Evolutionary conservation across 331 rosid genomes (phyloP), one percentile per base, ranked within the genome.

Genomic region (Prunus yedoensis): DNA sequence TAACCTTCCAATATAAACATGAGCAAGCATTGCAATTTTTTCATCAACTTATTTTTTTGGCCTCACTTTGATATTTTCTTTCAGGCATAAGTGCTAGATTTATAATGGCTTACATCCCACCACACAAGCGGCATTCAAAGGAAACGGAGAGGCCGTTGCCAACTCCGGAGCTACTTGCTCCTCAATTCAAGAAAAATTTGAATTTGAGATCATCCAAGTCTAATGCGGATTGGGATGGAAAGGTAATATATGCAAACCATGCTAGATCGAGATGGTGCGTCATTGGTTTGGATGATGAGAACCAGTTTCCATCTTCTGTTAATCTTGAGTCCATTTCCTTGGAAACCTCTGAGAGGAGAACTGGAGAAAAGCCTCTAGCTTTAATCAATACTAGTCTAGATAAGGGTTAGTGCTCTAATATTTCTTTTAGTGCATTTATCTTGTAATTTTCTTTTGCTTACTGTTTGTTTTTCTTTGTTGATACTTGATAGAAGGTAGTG

Each of bases 71-170:
- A 58, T 59, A 0, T 3, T 25, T 58, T 73, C 10, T 11, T 11
- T 60, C 16, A 43, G 46, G 45, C 3, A 0, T 23, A 73, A 58
- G 46, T 59, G 56, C n/a, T 18, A 16, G 18, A 5, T 11, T 32
- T 50, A 5, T 6, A 6, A 89, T 86, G 93, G 85, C 91, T 27
- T 89, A 89, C 82, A 25, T 89, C 8, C 89, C 93, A 18, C 93
- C 89, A 0, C 91, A 89, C 75, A 89, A 81, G 76, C 88, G 85
- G 28, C 86, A 54, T 47, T 67, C 81, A 17, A 71, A 79, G 57
- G 83, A 66, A 70, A 10, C 60, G 15, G 64, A 54, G 12, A 41
- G 72, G 52, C 65, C 60, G 0, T 46, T 41, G 63, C 84, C 77
- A 1, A 81, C 82, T 27, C 80, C 90, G 5, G 76, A 76, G 69